Evolutionary conservation across 495 filamentous ascomycete species (phyloP), one percentile per base, ranked within the genome.

Genomic region (Trichocladium antarcticum): DNA sequence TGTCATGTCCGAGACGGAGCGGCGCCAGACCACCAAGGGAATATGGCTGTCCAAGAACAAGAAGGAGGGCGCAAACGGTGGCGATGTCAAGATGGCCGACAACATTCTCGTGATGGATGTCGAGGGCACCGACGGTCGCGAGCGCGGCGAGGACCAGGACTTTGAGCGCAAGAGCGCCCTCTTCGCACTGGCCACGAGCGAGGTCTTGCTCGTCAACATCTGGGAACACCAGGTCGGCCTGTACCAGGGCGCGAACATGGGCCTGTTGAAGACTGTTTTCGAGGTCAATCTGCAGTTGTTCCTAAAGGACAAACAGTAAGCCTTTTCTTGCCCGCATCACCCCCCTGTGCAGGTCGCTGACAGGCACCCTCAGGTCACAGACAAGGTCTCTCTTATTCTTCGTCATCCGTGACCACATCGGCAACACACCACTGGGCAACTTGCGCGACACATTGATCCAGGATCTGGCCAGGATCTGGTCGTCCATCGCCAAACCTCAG

Each of bases 61-160:
- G 69, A 79, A 71, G 56, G 68, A 73, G 54, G 51, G 50, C 42
- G 63, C 59, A 14, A n/a, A n/a, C n/a, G n/a, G n/a, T n/a, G n/a
- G n/a, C n/a, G n/a, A n/a, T n/a, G n/a, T n/a, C n/a, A n/a, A n/a
- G n/a, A 96, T 96, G 90, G 89, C 88, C 56, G 87, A 93, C 47
- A 98, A 98, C 62, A 96, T 98, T 59, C 69, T 98, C 52, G 90
- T 98, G 54, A 98, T 98, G 92, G 92, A 98, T 63, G 92, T 98
- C 36, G 92, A 98, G 66, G 92, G 92, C 56, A 98, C 92, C 10
- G 92, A 98, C 68, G 92, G 92, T 43, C 81, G 92, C 53, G 92
- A 98, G 70, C 75, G 92, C 58, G 92, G 92, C 47, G 92, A 98
- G 64, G 92, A 98, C 62, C 92, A 98, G 68, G 92, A 98, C 62